These are phyloP conservation scores for Hortaea werneckii DNA, from an alignment of 2,329 filamentous ascomycete species.

Conservation along the genomic window DNA sequence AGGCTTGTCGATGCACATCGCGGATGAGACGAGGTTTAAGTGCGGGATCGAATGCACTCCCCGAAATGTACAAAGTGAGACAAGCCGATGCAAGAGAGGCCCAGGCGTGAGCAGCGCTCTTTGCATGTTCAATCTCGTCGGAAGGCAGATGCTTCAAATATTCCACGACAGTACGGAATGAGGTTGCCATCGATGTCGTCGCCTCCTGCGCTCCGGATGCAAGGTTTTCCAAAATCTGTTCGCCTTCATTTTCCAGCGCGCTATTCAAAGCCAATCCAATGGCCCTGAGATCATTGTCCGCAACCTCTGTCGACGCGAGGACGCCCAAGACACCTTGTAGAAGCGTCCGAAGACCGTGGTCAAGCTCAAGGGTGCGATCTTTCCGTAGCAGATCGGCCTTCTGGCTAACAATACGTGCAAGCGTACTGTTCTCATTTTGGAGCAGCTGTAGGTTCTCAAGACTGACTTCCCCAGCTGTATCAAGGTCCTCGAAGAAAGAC, in stretches of 20 bases:
- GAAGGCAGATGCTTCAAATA: not conserved
- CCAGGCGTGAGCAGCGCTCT: slow-evolving; percentile 51
- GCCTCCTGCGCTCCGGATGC: no score
- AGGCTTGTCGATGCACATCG: slow-evolving; percentile 47
- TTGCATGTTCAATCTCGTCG: not conserved
- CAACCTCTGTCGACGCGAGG: not conserved
- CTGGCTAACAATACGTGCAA: slow-evolving; percentile 27
- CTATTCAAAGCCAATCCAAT: no score
- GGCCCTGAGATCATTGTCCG: no score
- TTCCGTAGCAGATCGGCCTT: slow-evolving; percentile 25
- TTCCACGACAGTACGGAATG: not conserved
- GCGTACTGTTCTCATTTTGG: slow-evolving; percentile 28
- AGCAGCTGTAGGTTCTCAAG: slow-evolving; percentile 32
- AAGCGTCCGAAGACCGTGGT: slow-evolving; percentile 18
- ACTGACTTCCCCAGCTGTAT: slow-evolving; percentile 25
- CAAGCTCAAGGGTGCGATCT: slow-evolving; percentile 22
- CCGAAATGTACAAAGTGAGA: slow-evolving; percentile 73
- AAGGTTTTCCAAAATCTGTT: no score
- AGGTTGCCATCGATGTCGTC: no score
- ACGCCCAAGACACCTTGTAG: slow-evolving; percentile 18
- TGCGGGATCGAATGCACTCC: slow-evolving; percentile 75
- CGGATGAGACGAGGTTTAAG: slow-evolving; percentile 53
- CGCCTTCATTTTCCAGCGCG: no score
- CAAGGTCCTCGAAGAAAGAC: not conserved
- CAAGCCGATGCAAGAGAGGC: slow-evolving; percentile 64